phyloP scores from a whole-genome alignment of 306 rosid genomes.

The Cucumis sativus region Cucumber_9930_V3 NC_026657.2:700501-701000 shows the following conservation, averaged over 20 bases:
- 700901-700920: not conserved
- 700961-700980: not conserved
- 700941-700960: not conserved
- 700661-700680: not conserved
- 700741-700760: no score
- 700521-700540: not conserved
- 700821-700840: no score
- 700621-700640: not conserved
- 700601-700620: not conserved
- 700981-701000: not conserved
- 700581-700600: not conserved
- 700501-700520: not conserved
- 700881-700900: no score
- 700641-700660: not conserved
- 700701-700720: no score
- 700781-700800: no score
- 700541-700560: not conserved
- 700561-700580: not conserved
- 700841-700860: no score
- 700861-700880: no score
- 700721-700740: no score
- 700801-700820: no score
- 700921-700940: not conserved
- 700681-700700: not conserved
- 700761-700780: no score